Conservation (phyloP, 345 rosid species). For the Rhodamnia rubescens region DNA sequence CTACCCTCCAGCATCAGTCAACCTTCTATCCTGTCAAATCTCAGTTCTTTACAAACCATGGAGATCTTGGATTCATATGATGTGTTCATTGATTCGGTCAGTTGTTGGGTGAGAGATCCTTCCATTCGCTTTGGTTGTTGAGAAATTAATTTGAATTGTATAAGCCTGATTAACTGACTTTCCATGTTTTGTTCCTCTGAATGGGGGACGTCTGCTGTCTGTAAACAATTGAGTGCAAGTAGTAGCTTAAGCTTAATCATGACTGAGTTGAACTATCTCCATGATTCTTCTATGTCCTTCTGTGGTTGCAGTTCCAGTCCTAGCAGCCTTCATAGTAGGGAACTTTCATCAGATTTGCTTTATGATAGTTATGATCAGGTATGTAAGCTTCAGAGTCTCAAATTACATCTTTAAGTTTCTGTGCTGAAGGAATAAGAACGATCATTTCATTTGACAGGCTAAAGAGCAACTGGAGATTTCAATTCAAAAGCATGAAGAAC, state of each 20-base stretch:
- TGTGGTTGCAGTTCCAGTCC: slow-evolving; percentile 28
- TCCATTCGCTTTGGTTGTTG: background rate
- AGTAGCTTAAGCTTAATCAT: background rate
- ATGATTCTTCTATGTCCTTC: background rate
- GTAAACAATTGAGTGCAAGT: background rate
- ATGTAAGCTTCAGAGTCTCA: background rate
- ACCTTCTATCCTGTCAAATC: background rate
- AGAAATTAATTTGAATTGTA: background rate
- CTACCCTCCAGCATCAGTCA: background rate
- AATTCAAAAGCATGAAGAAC: slow-evolving; percentile 35
- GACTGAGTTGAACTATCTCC: background rate
- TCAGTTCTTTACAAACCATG: background rate
- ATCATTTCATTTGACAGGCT: slow-evolving; percentile 23
- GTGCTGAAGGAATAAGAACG: background rate
- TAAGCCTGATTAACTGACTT: background rate
- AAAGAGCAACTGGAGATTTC: slow-evolving; percentile 43
- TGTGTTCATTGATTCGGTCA: background rate
- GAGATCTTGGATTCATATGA: background rate
- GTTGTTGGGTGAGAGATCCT: background rate
- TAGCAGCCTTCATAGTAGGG: slow-evolving; percentile 29
- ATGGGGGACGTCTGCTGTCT: background rate
- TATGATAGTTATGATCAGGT: slow-evolving; percentile 44
- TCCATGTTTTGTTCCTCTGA: background rate
- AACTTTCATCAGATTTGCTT: slow-evolving; percentile 37
- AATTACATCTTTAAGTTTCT: background rate